These are phyloP conservation scores for Coffea eugenioides DNA, from an alignment of 257 asterid species.

Conservation along the genomic window DNA sequence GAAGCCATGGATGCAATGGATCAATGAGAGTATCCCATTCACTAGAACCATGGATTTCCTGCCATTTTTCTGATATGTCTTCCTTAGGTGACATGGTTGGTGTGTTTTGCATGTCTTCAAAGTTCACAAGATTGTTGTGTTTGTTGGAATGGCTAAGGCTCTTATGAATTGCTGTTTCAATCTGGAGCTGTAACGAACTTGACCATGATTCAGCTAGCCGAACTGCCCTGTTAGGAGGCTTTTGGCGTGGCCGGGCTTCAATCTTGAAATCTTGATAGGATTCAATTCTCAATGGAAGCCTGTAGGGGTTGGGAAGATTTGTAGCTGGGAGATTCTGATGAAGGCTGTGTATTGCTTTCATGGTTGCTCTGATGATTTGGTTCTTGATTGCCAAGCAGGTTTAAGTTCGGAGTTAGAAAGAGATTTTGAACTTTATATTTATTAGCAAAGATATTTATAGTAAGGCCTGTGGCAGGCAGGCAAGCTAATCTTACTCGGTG, in stretches of 20 bases:
- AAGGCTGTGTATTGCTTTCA: neutral
- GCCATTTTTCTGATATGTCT: constrained; percentile 52
- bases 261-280: neutral
- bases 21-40: constrained; percentile 68
- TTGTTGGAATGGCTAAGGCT: neutral
- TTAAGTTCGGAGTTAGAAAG: no score
- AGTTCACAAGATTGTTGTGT: neutral
- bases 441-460: no score
- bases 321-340: neutral
- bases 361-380: neutral
- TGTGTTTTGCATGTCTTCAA: neutral
- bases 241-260: neutral
- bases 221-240: neutral
- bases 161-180: neutral
- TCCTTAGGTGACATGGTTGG: constrained; percentile 50
- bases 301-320: neutral
- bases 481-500: no score
- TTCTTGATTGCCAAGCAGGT: no score
- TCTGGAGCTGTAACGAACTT: neutral
- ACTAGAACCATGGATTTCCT: constrained; percentile 50
- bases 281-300: neutral
- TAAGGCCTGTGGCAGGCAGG: no score
- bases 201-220: neutral
- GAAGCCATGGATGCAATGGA: constrained; percentile 62
- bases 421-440: no score